Base-by-base conservation (phyloP, 2,329 filamentous ascomycete genomes). In the Pseudogymnoascus sp. region DNA sequence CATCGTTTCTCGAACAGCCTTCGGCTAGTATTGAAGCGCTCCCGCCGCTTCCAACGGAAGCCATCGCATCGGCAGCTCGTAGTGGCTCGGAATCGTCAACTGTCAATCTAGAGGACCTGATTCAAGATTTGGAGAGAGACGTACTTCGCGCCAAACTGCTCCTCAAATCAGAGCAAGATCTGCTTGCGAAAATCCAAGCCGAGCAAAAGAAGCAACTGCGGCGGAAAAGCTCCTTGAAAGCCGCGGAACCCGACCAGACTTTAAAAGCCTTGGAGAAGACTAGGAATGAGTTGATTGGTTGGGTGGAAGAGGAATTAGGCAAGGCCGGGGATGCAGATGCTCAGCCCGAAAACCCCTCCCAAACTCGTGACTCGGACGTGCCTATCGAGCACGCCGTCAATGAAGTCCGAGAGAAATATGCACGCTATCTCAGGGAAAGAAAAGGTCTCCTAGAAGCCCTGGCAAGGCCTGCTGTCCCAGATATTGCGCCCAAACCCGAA, bases 241-340 rank as follows among this genome's bases (percentile, higher is more conserved):
- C 15, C 35, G 51, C 48, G 66, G 66, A 48, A 48, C 38, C 59
- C 8, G 41, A 61, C 10, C 36, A 55, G 31, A 60, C 44, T 4
- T 66, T 84, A 2, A 75, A 78, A 58, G 85, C 85, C 12, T 73
- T 88, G 8, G 79, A 78, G 42, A 74, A 74, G 6, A 83, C 85
- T 9, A 79, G 86, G 13, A 80, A 81, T 60, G 82, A 84, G 65
- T 77, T 88, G 59, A 87, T 88, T 63, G 77, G 74, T 62, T 88
- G 85, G 85, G 86, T 88, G 62, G 85, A 88, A 71, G 75, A 74
- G 4, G 86, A 88, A 70, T 73, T 88, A 21, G 75, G 78, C 60
- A 83, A 81, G 61, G 82, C 83, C 13, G 68, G 67, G 31, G 70
- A 72, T 10, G 48, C 58, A 6, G 73, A 71, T 17, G 60, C 13